Evolutionary conservation across 148 eudicot species (phyloP).

Genomic region (Nepenthes mirabilis): DNA sequence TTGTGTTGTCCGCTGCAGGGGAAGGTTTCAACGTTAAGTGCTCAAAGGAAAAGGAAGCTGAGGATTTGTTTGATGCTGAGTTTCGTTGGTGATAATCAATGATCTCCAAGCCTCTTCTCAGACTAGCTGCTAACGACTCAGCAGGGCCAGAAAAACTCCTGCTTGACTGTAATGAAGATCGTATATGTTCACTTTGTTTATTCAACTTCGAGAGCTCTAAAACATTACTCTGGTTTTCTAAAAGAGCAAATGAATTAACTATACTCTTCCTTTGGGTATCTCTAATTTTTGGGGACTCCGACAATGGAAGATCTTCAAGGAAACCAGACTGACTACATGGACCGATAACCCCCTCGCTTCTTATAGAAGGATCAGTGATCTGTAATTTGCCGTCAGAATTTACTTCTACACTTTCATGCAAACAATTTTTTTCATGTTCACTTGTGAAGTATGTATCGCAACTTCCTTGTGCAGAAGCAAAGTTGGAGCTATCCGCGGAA

Average conservation of each 20-base stretch:
- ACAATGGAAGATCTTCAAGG: conserved; percentile 53
- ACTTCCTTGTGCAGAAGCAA: conserved; percentile 50
- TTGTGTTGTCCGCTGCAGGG: conserved; percentile 40
- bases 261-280: conserved; percentile 38
- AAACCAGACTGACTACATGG: conserved; percentile 26
- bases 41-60: conserved; percentile 87
- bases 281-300: conserved; percentile 75
- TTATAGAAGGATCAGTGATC: background rate
- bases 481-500: conserved; percentile 31
- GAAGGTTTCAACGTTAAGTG: conserved; percentile 71
- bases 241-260: conserved; percentile 27
- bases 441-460: conserved; percentile 56
- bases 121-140: conserved; percentile 81
- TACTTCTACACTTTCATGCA: conserved; percentile 58
- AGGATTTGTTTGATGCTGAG: conserved; percentile 33
- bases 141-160: conserved; percentile 62
- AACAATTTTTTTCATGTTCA: conserved; percentile 62
- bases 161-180: conserved; percentile 67
- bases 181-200: conserved; percentile 34
- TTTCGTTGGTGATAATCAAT: conserved; percentile 70
- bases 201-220: conserved; percentile 30
- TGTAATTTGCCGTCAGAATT: conserved; percentile 15
- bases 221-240: conserved; percentile 21
- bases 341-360: conserved; percentile 16
- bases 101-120: conserved; percentile 61